Percentiles rank a stretch among this genome's conserved stretches.
Conservation (phyloP, 768 basidiomycete species). For the Coprinopsis cinerea region DNA sequence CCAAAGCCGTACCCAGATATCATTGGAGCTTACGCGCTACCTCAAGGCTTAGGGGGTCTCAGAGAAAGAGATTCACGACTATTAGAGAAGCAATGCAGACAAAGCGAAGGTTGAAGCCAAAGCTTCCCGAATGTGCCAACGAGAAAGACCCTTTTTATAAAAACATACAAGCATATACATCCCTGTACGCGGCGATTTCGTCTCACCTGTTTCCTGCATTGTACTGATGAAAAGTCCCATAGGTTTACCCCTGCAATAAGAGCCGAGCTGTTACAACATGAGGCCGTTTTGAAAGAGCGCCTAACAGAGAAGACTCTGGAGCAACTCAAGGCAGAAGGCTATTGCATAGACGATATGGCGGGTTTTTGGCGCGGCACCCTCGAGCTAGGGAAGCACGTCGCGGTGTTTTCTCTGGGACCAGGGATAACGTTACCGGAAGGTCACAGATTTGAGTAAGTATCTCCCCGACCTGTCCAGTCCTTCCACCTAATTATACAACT, state of each 20-base stretch:
- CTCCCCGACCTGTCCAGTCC: not conserved
- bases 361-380: conserved; percentile 67
- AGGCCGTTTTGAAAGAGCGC: conserved; percentile 53
- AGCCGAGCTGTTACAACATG: conserved; percentile 61
- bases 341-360: conserved; percentile 57
- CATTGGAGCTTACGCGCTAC: too few relatives aligned
- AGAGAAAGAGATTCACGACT: too few relatives aligned
- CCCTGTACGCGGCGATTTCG: too few relatives aligned
- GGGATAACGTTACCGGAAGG: conserved; percentile 59
- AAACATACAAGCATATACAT: too few relatives aligned
- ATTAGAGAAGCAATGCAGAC: too few relatives aligned
- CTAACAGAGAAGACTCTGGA: conserved; percentile 61
- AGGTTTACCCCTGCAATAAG: conserved; percentile 45
- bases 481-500: not conserved
- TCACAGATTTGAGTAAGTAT: conserved; percentile 59
- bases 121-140: too few relatives aligned
- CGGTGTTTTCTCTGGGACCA: conserved; percentile 59
- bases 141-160: too few relatives aligned
- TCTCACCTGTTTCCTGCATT: too few relatives aligned
- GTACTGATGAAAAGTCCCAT: too few relatives aligned
- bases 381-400: conserved; percentile 60
- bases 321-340: conserved; percentile 63
- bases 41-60: too few relatives aligned
- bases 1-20: too few relatives aligned
- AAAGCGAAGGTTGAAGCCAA: too few relatives aligned